These are phyloP conservation scores for Penicillium sumatraense DNA, from an alignment of 2,329 filamentous ascomycete species.

Conservation along the genomic window DNA sequence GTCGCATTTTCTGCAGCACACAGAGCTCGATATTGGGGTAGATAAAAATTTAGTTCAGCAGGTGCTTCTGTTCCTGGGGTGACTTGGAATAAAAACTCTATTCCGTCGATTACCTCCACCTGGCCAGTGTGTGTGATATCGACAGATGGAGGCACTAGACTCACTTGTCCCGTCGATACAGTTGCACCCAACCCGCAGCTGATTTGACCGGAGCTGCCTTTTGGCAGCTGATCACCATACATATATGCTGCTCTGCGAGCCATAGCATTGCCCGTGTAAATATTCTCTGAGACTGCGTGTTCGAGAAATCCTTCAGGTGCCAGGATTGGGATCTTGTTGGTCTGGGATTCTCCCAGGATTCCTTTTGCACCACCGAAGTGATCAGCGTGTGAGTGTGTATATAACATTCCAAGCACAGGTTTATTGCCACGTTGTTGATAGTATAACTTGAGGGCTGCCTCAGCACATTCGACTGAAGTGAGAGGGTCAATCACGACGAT, in stretches of 20 bases:
- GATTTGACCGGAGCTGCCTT: slow-evolving; percentile 39
- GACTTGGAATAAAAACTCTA: slow-evolving; percentile 47
- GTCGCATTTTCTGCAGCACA: slow-evolving; percentile 47
- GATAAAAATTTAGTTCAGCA: slow-evolving; percentile 48
- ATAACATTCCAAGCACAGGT: slow-evolving; percentile 41
- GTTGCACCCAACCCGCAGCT: slow-evolving; percentile 40
- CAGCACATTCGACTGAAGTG: slow-evolving; percentile 41
- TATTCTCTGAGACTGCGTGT: slow-evolving; percentile 44
- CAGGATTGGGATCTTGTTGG: slow-evolving; percentile 16
- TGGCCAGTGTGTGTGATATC: slow-evolving; percentile 28
- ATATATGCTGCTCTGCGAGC: slow-evolving; percentile 42
- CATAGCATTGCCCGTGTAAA: slow-evolving; percentile 47
- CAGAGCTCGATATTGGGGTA: slow-evolving; percentile 44
- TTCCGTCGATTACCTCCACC: slow-evolving; percentile 35
- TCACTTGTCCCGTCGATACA: slow-evolving; percentile 27
- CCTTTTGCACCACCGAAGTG: slow-evolving; percentile 40
- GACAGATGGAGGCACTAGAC: slow-evolving; percentile 40
- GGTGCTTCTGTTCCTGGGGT: slow-evolving; percentile 50
- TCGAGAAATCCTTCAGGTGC: slow-evolving; percentile 48
- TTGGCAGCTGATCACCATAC: slow-evolving; percentile 41
- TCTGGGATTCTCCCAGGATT: neutral
- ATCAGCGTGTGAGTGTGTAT: slow-evolving; percentile 48
- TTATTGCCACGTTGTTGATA: slow-evolving; percentile 20
- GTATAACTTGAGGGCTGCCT: slow-evolving; percentile 42
- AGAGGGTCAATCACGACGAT: slow-evolving; percentile 48